A percentile compares a stretch with the other conserved stretches of the same genome.
These are phyloP conservation scores for Tagetes patula DNA, from an alignment of 129 eudicot species.

Conservation along the genomic window DNA sequence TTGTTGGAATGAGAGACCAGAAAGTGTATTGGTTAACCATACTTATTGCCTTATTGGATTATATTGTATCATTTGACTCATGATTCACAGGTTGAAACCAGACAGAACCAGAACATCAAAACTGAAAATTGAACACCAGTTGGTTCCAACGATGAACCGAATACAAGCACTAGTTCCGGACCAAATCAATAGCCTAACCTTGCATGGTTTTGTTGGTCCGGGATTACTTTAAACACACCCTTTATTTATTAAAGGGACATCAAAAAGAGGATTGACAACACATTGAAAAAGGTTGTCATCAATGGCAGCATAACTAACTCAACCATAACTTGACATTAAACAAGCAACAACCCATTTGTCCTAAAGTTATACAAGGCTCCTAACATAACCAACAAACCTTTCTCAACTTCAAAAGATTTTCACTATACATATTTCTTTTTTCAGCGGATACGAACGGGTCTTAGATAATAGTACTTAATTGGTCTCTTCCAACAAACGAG, in stretches of 20 bases:
- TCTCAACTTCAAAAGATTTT: conserved; percentile 28
- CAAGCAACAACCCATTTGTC: conserved; percentile 25
- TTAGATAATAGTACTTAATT: conserved; percentile 1
- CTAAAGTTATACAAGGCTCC: conserved; percentile 20
- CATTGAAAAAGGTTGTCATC: conserved; percentile 7
- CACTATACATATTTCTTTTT: conserved; percentile 27
- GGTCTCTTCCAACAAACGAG: conserved; percentile 23
- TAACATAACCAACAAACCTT: conserved; percentile 29
- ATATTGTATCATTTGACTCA: no score
- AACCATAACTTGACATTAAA: conserved; percentile 15
- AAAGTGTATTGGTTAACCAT: no score
- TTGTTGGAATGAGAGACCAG: no score
- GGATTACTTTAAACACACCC: not conserved
- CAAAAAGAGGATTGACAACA: conserved; percentile 4
- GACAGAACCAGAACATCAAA: not conserved
- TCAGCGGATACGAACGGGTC: not conserved
- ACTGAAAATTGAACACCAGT: no score
- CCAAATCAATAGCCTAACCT: not conserved
- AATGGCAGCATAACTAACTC: conserved; percentile 13
- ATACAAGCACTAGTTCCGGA: not conserved
- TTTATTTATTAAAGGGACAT: not conserved
- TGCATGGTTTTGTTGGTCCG: not conserved
- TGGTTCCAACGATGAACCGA: not conserved
- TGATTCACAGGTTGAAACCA: not conserved
- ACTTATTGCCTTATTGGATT: no score